Base-by-base conservation (phyloP, 2,329 filamentous ascomycete species). In the Ceratocystis huliohia region DNA sequence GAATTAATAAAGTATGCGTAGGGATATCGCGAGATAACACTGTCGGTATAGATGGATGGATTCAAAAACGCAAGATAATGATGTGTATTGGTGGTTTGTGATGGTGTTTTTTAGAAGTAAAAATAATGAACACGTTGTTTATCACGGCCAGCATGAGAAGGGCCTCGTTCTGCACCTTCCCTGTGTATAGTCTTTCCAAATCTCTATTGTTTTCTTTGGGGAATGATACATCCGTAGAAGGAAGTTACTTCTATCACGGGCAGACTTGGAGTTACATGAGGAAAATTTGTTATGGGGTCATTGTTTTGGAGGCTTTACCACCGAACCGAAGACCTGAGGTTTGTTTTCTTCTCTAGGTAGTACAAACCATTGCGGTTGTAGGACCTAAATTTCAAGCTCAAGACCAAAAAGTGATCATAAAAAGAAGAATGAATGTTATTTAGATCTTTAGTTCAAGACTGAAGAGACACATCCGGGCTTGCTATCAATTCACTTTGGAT, bases 61-160 rank as follows among this genome's bases (percentile, higher is more conserved):
- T 25, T 59, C 15, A 59, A 25, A 57, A 59, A 59, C 53, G 20
- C 15, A n/a, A 33, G 53, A 59, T 59, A 59, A 59, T 59, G 53
- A 59, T 59, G 53, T 59, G 53, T 59, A 25, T 5, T 59, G 17
- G 53, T 5, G 37, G 33, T 59, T 13, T 22, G 15, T n/a, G 25
- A 7, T 33, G 53, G 28, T 33, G 25, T 59, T 59, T 59, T 10
- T 30, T 30, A 13, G 28, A 13, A 37, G 53, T 17, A n/a, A 59
- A 22, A 50, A 50, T 50, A 59, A 33, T 10, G 15, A 17, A 59
- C 53, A 59, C 17, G 28, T 59, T 59, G 53, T 59, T 59, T 59
- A 59, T 59, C 13, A 59, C 1, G 48, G 20, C 22, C 48, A 25
- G 48, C 48, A 53, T 53, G 48, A 25, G 15, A 25, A 53, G 20